phyloP scores from a whole-genome alignment of 2,329 filamentous ascomycete genomes.

The Phialophora chinensis region DNA sequence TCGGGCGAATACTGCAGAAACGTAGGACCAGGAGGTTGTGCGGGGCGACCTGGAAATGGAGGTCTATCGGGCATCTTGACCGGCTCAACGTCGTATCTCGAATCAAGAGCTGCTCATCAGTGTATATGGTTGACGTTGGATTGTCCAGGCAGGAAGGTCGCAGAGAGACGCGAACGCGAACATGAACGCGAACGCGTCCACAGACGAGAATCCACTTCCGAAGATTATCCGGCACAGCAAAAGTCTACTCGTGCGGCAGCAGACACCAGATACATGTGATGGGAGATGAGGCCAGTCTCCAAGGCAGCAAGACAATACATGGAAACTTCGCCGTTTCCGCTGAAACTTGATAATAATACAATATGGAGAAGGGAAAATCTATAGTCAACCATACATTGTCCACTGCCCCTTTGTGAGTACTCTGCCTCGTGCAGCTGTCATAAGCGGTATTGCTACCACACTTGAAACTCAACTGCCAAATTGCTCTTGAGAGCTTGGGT shows the following conservation, averaged over 20 bases:
- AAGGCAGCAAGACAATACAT: too few relatives aligned
- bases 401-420: too few relatives aligned
- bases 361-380: background rate
- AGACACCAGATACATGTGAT: background rate
- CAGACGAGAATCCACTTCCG: background rate
- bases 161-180: background rate
- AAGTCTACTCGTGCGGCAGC: background rate
- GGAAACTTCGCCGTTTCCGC: background rate
- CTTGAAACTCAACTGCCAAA: background rate
- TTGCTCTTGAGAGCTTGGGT: background rate
- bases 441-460: background rate
- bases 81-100: background rate
- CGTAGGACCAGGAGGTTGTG: conserved; percentile 80
- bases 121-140: background rate
- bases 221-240: conserved; percentile 2
- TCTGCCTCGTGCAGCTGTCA: background rate
- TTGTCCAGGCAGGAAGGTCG: background rate
- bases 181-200: background rate
- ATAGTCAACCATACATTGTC: background rate
- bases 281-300: background rate
- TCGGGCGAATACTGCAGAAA: conserved; percentile 88
- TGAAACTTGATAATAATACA: background rate
- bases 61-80: conserved; percentile 38
- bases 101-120: background rate
- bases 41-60: conserved; percentile 36